A percentile compares a stretch with the other conserved stretches of the same genome.
These are phyloP conservation scores for Aegilops umbellulata DNA, from an alignment of 176 grass and related monocot species.

Conservation along the genomic window DNA sequence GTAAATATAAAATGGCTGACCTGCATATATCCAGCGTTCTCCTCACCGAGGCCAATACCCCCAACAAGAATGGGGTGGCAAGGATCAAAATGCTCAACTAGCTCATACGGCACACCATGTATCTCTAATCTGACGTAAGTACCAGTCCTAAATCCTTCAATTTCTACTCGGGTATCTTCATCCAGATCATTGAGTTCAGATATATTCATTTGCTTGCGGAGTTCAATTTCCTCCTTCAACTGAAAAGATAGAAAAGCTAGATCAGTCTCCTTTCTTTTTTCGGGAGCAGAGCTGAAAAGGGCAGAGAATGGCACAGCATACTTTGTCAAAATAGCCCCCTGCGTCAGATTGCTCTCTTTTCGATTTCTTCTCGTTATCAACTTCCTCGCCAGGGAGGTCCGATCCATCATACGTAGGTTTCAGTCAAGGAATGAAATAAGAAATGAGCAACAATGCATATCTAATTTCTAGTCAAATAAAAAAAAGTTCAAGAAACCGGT, in stretches of 20 bases:
- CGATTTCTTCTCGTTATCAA: slow-evolving; percentile 56
- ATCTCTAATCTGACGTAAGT: slow-evolving; percentile 91
- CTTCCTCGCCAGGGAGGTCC: slow-evolving; percentile 57
- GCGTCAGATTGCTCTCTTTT: slow-evolving; percentile 52
- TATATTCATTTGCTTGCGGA: slow-evolving; percentile 85
- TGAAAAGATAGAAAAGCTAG: slow-evolving; percentile 36
- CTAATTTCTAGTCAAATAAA: not conserved
- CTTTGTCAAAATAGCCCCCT: slow-evolving; percentile 88
- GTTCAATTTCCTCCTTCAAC: slow-evolving; percentile 87
- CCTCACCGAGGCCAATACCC: slow-evolving; percentile 86
- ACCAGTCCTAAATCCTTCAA: slow-evolving; percentile 89
- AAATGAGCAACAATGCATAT: not conserved
- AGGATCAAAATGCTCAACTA: slow-evolving; percentile 94
- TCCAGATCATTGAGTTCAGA: slow-evolving; percentile 85
- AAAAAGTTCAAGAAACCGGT: not conserved
- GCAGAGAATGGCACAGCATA: slow-evolving; percentile 32
- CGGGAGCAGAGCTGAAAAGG: not conserved
- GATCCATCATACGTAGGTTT: slow-evolving; percentile 75
- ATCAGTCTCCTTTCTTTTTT: not conserved
- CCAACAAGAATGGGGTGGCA: slow-evolving; percentile 85
- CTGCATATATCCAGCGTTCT: slow-evolving; percentile 96
- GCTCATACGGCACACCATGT: slow-evolving; percentile 87
- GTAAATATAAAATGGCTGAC: slow-evolving; percentile 38
- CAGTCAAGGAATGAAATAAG: slow-evolving; percentile 59
- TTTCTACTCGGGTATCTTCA: slow-evolving; percentile 74